Evolutionary conservation across 495 filamentous ascomycete species (phyloP).

Genomic region (Talaromyces proteolyticus): DNA sequence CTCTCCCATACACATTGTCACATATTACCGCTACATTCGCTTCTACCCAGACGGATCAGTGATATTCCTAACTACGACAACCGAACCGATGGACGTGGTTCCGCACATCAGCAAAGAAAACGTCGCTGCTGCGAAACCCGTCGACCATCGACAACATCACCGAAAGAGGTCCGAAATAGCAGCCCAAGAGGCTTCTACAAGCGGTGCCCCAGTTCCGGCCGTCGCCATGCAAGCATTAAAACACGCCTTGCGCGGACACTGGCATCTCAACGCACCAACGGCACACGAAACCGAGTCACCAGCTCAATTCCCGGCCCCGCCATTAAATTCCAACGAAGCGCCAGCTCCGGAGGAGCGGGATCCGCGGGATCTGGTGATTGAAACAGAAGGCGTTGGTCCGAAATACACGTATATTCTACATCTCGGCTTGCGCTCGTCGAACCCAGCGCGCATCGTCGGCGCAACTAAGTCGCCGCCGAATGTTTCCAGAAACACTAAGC

Average conservation of each 20-base stretch:
- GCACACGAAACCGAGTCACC: too few relatives aligned
- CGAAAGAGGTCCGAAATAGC: slow-evolving; percentile 27
- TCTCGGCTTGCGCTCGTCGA: slow-evolving; percentile 55
- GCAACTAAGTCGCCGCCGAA: slow-evolving; percentile 18
- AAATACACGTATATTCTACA: slow-evolving; percentile 82
- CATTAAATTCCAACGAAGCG: too few relatives aligned
- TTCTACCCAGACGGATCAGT: slow-evolving; percentile 88
- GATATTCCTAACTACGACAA: slow-evolving; percentile 70
- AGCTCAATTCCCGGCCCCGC: slow-evolving; percentile 9
- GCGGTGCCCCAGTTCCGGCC: slow-evolving; percentile 27
- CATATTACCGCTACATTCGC: slow-evolving; percentile 93
- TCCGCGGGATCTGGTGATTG: slow-evolving; percentile 57
- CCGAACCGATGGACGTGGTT: slow-evolving; percentile 80
- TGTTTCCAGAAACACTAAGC: slow-evolving; percentile 65
- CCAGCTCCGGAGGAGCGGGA: slow-evolving; percentile 25
- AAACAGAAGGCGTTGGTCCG: slow-evolving; percentile 73
- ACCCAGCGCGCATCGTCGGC: slow-evolving; percentile 39
- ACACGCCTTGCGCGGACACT: slow-evolving; percentile 54
- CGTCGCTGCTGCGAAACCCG: slow-evolving; percentile 23
- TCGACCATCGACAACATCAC: slow-evolving; percentile 22
- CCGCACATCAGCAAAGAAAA: slow-evolving; percentile 58
- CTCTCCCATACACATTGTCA: slow-evolving; percentile 89
- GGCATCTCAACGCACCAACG: slow-evolving; percentile 53
- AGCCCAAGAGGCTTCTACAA: slow-evolving; percentile 4
- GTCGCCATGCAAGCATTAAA: slow-evolving; percentile 44